These are phyloP conservation scores for Lavandula angustifolia DNA, from an alignment of 257 asterid genomes.

Conservation along the genomic window DNA sequence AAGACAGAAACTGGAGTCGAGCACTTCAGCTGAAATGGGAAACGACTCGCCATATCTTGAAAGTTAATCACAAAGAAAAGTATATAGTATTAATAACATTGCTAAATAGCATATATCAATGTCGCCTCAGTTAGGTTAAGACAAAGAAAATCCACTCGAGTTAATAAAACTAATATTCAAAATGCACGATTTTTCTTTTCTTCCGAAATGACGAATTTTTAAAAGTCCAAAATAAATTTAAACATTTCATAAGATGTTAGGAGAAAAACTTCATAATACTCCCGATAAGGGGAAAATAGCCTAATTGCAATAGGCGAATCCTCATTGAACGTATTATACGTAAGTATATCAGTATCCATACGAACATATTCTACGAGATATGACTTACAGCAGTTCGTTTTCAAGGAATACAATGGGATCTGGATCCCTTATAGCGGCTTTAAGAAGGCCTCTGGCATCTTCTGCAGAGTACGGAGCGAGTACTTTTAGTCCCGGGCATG, in stretches of 20 bases:
- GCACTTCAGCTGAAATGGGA: conserved; percentile 74
- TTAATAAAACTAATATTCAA: no score
- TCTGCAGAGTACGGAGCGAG: conserved; percentile 84
- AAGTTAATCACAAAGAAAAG: conserved; percentile 19
- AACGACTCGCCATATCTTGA: conserved; percentile 82
- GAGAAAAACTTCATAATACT: no score
- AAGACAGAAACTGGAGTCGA: conserved; percentile 77
- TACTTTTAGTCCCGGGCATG: conserved; percentile 86
- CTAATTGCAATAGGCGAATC: not conserved
- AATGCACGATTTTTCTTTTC: not conserved
- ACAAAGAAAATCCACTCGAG: no score
- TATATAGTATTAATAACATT: conserved; percentile 15
- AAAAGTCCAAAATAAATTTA: not conserved
- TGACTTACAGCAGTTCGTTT: conserved; percentile 78
- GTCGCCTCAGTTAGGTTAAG: no score
- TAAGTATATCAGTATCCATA: conserved; percentile 13
- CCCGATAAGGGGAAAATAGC: no score
- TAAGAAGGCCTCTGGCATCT: conserved; percentile 92
- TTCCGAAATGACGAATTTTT: not conserved
- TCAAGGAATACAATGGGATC: conserved; percentile 90
- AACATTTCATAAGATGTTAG: no score
- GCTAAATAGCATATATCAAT: not conserved
- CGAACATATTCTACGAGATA: not conserved
- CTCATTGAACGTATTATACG: conserved; percentile 4
- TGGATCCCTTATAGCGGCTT: conserved; percentile 96